phyloP scores from a whole-genome alignment of 2,329 filamentous ascomycete species.

The Cytospora chrysosperma region DNA sequence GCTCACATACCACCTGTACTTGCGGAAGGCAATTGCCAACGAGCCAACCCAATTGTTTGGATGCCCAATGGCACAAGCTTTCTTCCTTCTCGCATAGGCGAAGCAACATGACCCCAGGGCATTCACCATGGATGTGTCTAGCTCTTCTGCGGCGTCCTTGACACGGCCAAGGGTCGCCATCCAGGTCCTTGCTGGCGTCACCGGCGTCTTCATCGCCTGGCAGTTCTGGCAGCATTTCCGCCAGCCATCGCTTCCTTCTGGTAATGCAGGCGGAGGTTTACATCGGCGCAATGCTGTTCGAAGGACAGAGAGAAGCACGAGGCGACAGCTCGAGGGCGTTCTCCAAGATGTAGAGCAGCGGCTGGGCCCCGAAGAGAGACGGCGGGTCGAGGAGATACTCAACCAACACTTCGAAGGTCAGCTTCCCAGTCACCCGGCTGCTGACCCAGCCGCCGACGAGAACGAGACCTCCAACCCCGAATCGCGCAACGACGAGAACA shows the following conservation, averaged over 20 bases:
- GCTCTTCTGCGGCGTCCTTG: conserved; percentile 50
- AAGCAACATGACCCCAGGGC: conserved; percentile 21
- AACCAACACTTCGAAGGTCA: conserved; percentile 13
- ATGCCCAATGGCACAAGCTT: conserved; percentile 9
- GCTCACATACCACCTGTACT: too few relatives aligned
- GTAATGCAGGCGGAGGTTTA: conserved; percentile 39
- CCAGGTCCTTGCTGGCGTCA: conserved; percentile 53
- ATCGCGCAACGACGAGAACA: conserved; percentile 45
- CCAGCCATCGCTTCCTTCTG: conserved; percentile 27
- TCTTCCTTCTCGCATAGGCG: conserved; percentile 3
- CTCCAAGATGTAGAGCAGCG: conserved; percentile 28
- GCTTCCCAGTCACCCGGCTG: conserved; percentile 23
- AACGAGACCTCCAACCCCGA: conserved; percentile 42
- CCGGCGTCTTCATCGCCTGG: conserved; percentile 58
- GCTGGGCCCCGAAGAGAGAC: conserved; percentile 22
- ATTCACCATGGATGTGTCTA: conserved; percentile 29
- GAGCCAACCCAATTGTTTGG: not conserved
- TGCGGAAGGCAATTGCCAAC: not conserved
- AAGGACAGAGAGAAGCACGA: conserved; percentile 22
- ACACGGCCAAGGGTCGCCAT: conserved; percentile 56
- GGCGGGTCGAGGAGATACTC: conserved; percentile 19
- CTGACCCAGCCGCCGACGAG: conserved; percentile 36
- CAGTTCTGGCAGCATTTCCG: conserved; percentile 50
- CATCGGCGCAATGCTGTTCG: conserved; percentile 69
- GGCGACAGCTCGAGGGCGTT: conserved; percentile 33